These are phyloP conservation scores for Colletotrichum sp. DNA, from an alignment of 2,329 filamentous ascomycete genomes.

Conservation along the genomic window DNA sequence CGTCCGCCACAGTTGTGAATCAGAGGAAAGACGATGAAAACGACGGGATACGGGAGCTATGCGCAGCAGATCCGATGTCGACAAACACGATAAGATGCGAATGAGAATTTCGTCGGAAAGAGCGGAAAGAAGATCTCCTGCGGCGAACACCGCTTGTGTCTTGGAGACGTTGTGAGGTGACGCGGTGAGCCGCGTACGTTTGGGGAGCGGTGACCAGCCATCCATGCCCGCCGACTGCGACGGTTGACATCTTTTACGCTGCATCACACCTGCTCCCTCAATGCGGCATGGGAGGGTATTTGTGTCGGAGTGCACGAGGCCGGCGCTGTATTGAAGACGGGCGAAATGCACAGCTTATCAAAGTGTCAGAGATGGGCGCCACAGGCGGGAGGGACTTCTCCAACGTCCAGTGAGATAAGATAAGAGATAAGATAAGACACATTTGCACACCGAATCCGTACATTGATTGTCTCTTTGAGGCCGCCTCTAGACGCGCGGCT, in stretches of 20 bases:
- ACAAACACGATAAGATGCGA: constrained; percentile 80
- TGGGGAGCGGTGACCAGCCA: neutral
- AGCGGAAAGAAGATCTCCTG: constrained; percentile 67
- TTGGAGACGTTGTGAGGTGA: neutral
- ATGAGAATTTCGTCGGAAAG: constrained; percentile 90
- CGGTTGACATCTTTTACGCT: neutral
- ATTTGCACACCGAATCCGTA: neutral
- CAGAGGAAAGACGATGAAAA: constrained; percentile 74
- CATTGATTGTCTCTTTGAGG: neutral
- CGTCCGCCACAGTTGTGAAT: constrained; percentile 89
- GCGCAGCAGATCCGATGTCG: constrained; percentile 69
- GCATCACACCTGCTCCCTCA: neutral
- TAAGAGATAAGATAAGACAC: neutral
- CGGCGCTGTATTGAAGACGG: neutral
- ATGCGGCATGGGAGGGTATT: neutral
- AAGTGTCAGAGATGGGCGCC: neutral
- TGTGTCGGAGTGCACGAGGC: neutral
- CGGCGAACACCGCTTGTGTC: neutral
- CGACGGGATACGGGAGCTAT: constrained; percentile 73
- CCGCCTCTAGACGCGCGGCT: neutral
- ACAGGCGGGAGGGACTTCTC: neutral
- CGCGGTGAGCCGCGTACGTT: neutral
- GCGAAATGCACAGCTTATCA: neutral
- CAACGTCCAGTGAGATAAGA: neutral
- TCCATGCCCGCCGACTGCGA: neutral